Conservation (phyloP, 352 stramenopile species). For the Phytopythium mirpurense region DNA sequence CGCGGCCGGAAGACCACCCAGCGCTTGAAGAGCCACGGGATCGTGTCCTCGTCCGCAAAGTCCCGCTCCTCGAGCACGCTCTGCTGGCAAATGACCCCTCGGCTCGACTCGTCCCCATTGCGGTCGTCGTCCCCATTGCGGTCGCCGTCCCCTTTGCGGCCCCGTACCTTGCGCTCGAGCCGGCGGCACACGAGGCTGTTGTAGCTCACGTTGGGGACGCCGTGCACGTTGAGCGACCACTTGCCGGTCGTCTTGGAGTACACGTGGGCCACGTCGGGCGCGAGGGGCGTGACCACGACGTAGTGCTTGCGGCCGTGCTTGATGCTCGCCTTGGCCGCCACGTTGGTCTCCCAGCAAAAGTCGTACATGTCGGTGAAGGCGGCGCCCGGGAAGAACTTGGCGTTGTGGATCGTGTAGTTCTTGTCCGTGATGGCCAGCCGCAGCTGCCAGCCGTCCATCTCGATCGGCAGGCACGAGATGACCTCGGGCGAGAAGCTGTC, state of each 20-base stretch:
- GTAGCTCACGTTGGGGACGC: constrained; percentile 82
- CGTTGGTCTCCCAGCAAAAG: constrained; percentile 86
- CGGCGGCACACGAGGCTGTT: constrained; percentile 75
- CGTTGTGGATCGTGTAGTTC: constrained; percentile 87
- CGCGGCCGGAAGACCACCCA: constrained; percentile 83
- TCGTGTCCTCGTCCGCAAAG: constrained; percentile 72
- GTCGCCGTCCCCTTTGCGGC: too few species aligned
- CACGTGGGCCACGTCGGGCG: constrained; percentile 70
- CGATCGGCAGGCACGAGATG: constrained; percentile 82
- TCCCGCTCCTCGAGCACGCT: constrained; percentile 80
- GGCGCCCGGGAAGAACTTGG: constrained; percentile 84
- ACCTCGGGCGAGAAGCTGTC: constrained; percentile 78
- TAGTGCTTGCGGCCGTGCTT: constrained; percentile 81
- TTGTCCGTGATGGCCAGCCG: constrained; percentile 82
- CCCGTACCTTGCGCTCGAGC: constrained; percentile 41
- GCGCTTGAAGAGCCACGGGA: constrained; percentile 85
- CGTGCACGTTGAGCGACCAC: constrained; percentile 79
- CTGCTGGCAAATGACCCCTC: constrained; percentile 86
- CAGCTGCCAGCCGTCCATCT: constrained; percentile 85
- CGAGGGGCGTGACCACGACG: constrained; percentile 70
- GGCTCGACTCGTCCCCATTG: too few species aligned
- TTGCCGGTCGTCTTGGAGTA: constrained; percentile 83
- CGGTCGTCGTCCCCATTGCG: too few species aligned
- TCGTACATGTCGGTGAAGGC: constrained; percentile 72
- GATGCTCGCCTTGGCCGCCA: constrained; percentile 69